Base-by-base conservation (phyloP, 768 basidiomycete species). In the Termitomyces sp. region DNA sequence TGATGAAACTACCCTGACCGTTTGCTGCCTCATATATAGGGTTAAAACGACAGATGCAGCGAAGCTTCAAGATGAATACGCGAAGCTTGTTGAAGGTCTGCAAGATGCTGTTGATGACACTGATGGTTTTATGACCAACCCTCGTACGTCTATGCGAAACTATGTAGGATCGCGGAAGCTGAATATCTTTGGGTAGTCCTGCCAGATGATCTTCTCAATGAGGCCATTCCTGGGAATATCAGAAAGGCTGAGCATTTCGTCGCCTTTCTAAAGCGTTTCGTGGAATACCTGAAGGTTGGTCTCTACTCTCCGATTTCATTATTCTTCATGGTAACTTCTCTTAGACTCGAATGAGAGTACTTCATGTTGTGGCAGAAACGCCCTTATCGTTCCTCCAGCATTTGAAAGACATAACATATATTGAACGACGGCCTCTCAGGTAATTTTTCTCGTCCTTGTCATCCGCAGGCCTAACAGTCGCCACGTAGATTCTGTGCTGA, bases 171-270 rank as follows among this genome's bases (percentile, higher is more conserved):
- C 41, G 15, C 1, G 41, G 38, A 31, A 46, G 17, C 35, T 58
- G 26, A 51, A 57, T 53, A 37, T 58, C 54, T 35, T 15, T 50
- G 54, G n/a, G 10, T 59, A 94, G 94, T 92, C 31, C 76, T 99
- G 2, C 96, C 97, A 21, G 93, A 95, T 56, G 97, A 99, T 68
- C 81, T 99, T 47, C 76, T 99, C 47, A 88, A 86, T 52, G 97
- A 99, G 73, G 96, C 97, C 6, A 82, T 99, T 49, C 97, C 97
- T 33, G 97, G 97, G 11, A 99, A 99, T 65, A 99, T 99, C 58
- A 82, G 97, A 46, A 97, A 98, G 70, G 97, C 97, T 0, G 97
- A 99, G 67, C 97, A 99, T 73, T 99, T 99, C 64, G 93, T 98
- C 15, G 96, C 97, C 0, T 99, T 99, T 74, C 73, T 99, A 59